Percentiles rank a stretch among this genome's conserved stretches.
These are phyloP conservation scores for Trypanosoma platydactyli DNA, from an alignment of 208 protist species.

Conservation along the genomic window DNA sequence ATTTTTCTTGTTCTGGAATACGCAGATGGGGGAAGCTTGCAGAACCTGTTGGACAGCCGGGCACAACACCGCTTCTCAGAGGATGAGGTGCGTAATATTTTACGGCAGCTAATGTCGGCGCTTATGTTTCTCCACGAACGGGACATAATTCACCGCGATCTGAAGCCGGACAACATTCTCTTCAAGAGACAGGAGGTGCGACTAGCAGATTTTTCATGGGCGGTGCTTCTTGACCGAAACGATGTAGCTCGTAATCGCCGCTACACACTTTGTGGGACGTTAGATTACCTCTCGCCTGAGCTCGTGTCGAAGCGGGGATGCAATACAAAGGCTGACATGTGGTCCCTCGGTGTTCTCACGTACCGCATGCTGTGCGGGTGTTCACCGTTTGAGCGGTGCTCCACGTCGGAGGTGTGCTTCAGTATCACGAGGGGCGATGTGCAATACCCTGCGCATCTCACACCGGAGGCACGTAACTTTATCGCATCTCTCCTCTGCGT, in stretches of 20 bases:
- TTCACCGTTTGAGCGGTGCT: constrained; percentile 49
- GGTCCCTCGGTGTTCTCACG: constrained; percentile 62
- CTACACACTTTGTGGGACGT: constrained; percentile 90
- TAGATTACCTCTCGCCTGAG: constrained; percentile 98
- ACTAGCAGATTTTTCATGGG: constrained; percentile 97
- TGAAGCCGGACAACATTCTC: constrained; percentile 80
- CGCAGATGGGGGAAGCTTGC: constrained; percentile 92
- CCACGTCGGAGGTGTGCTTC: constrained; percentile 32
- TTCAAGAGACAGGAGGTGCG: constrained; percentile 73
- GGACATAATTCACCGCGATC: constrained; percentile 76
- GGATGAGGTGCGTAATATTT: constrained; percentile 26
- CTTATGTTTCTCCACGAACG: constrained; percentile 54
- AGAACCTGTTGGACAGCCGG: constrained; percentile 58
- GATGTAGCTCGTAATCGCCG: constrained; percentile 23
- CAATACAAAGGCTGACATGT: constrained; percentile 66
- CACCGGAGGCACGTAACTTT: constrained; percentile 46
- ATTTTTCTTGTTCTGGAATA: constrained; percentile 98
- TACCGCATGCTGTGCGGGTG: constrained; percentile 61
- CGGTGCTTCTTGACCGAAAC: constrained; percentile 27
- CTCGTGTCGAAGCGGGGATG: constrained; percentile 53
- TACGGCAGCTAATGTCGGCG: constrained; percentile 39
- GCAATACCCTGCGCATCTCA: constrained; percentile 36
- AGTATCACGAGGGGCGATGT: constrained; percentile 43
- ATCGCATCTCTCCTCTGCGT: constrained; percentile 49
- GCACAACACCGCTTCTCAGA: constrained; percentile 30